A percentile compares a stretch with the other conserved stretches of the same genome.
These are phyloP conservation scores for Ramaria sp. DNA, from an alignment of 768 basidiomycete genomes.

Conservation along the genomic window DNA sequence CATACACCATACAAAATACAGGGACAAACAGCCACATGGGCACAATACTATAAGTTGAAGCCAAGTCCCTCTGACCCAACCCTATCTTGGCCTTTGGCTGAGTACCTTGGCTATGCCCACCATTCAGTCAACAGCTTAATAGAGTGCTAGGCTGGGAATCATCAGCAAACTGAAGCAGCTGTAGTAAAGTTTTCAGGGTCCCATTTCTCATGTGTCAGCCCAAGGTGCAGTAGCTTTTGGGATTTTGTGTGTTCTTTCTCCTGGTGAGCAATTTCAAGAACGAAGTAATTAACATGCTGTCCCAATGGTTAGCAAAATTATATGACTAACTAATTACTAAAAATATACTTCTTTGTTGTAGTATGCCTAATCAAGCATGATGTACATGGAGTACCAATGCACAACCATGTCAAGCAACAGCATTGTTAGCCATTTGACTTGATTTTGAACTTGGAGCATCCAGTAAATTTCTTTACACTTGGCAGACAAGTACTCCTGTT, in stretches of 20 bases:
- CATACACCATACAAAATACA: no score
- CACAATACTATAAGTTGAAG: no score
- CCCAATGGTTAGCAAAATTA: neutral
- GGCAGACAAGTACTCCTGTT: constrained; percentile 19
- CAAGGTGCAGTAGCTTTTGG: neutral
- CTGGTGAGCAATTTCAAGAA: constrained; percentile 16
- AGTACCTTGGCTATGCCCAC: no score
- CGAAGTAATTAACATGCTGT: constrained; percentile 18
- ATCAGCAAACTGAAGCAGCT: no score
- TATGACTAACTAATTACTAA: neutral
- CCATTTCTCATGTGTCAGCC: neutral
- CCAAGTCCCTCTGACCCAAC: no score
- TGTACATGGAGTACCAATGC: constrained; percentile 24
- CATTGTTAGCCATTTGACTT: constrained; percentile 1
- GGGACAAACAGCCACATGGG: no score
- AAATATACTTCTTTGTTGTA: neutral
- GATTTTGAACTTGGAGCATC: constrained; percentile 10
- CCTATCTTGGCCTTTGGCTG: no score
- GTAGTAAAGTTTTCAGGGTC: no score
- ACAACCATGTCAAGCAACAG: constrained; percentile 23
- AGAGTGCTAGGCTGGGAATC: no score
- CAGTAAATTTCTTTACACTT: constrained; percentile 18
- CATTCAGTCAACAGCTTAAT: no score
- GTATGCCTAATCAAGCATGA: constrained; percentile 18
- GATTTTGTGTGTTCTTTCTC: constrained; percentile 13